Percentiles rank a stretch among this genome's conserved stretches.
phyloP scores from a whole-genome alignment of 2,329 filamentous ascomycete genomes.

The Rhinocladiella similis region DNA sequence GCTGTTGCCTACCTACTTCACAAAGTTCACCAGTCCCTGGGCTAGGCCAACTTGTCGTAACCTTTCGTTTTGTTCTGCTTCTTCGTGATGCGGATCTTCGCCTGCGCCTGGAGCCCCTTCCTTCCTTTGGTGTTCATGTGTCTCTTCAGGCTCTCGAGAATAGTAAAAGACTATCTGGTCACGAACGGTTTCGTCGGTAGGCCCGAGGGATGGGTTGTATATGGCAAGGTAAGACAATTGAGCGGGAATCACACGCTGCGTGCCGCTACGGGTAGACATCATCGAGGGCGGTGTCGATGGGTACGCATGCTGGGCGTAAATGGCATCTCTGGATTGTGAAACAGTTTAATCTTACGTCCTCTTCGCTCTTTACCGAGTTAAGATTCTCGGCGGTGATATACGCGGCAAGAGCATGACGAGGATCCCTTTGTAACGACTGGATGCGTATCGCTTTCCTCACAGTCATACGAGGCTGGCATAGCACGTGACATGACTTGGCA shows the following conservation, averaged over 20 bases:
- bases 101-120: conserved; percentile 3
- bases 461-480: conserved; percentile 3
- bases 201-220: conserved; percentile 84
- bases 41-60: conserved; percentile 92
- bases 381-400: not conserved
- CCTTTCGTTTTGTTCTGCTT: conserved; percentile 78
- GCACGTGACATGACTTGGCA: conserved; percentile 12
- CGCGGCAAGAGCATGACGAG: not conserved
- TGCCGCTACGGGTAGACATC: conserved; percentile 13
- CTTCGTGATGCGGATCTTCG: conserved; percentile 33
- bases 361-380: not conserved
- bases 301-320: not conserved
- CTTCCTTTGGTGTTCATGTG: conserved; percentile 29
- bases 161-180: conserved; percentile 94
- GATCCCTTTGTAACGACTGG: not conserved
- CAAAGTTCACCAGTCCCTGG: conserved; percentile 94
- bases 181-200: conserved; percentile 68
- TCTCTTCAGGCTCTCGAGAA: conserved; percentile 46
- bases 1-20: conserved; percentile 52
- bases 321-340: not conserved
- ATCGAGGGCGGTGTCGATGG: not conserved
- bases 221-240: conserved; percentile 89
- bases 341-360: not conserved
- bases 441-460: not conserved
- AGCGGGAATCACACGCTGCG: conserved; percentile 63